phyloP scores from a whole-genome alignment of 805 yeast species.

The Scheffersomyces spartinae region DNA sequence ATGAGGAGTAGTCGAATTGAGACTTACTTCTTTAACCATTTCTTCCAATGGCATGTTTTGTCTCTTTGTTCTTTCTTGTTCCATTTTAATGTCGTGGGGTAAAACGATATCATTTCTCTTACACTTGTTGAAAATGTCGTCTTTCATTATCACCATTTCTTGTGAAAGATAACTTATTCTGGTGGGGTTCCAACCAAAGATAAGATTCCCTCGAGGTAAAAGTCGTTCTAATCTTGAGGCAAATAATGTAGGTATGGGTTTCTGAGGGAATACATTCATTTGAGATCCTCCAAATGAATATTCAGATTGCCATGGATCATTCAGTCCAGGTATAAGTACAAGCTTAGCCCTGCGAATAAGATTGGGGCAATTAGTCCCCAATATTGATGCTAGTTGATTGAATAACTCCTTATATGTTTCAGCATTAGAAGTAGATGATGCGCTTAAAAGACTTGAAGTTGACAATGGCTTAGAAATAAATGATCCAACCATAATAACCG shows the following conservation, averaged over 20 bases:
- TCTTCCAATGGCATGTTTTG: conserved; percentile 6
- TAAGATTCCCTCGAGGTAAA: conserved; percentile 19
- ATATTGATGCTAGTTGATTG: conserved; percentile 57
- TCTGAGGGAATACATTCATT: conserved; percentile 23
- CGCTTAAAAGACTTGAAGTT: conserved; percentile 41
- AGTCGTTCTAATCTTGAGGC: conserved; percentile 24
- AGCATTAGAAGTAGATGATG: conserved; percentile 36
- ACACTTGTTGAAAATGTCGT: conserved; percentile 59
- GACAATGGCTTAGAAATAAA: conserved; percentile 59
- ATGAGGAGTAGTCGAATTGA: too few relatives aligned
- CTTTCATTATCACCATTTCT: conserved; percentile 67
- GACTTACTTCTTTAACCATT: conserved; percentile 13
- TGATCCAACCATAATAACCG: conserved; percentile 75
- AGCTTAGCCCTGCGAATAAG: conserved; percentile 44
- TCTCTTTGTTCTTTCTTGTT: conserved; percentile 13
- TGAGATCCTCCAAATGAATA: conserved; percentile 44
- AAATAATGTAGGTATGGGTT: conserved; percentile 24
- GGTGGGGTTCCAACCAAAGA: conserved; percentile 56
- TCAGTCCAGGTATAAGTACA: conserved; percentile 75
- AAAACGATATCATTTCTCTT: conserved; percentile 58
- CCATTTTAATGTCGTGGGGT: conserved; percentile 24
- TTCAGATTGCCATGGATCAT: conserved; percentile 87
- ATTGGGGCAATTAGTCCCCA: conserved; percentile 48
- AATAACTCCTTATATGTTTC: conserved; percentile 55
- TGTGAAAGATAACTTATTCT: conserved; percentile 72